Evolutionary conservation across 208 protist species (phyloP).

Genomic region (Crithidia mellificae): DNA sequence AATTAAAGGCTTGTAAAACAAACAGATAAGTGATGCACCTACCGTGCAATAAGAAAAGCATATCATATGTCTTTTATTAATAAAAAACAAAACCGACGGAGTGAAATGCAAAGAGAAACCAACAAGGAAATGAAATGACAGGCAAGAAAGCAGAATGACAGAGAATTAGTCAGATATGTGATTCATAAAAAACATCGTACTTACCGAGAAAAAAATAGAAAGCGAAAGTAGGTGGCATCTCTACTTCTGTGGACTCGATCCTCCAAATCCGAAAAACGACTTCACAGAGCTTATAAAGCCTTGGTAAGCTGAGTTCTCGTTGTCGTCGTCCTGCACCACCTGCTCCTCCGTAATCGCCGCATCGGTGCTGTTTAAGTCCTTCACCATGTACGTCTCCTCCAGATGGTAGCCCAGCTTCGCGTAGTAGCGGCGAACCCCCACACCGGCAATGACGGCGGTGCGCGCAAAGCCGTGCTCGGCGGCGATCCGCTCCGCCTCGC

Average conservation of each 20-base stretch:
- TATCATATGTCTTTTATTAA: too few species aligned
- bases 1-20: too few species aligned
- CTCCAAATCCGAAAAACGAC: constrained; percentile 52
- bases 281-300: constrained; percentile 61
- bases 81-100: too few species aligned
- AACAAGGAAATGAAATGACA: too few species aligned
- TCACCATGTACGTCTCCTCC: constrained; percentile 90
- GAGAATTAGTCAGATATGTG: too few species aligned
- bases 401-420: constrained; percentile 96
- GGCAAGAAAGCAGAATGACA: too few species aligned
- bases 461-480: constrained; percentile 85
- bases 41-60: too few species aligned
- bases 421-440: constrained; percentile 99
- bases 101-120: too few species aligned
- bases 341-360: constrained; percentile 75
- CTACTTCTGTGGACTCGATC: constrained; percentile 1
- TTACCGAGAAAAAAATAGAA: too few species aligned
- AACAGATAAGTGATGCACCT: too few species aligned
- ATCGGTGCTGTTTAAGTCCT: constrained; percentile 44
- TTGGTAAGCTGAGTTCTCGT: constrained; percentile 50
- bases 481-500: constrained; percentile 97
- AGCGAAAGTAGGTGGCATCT: too few species aligned
- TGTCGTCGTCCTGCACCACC: constrained; percentile 80
- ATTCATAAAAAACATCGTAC: too few species aligned
- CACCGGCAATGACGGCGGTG: constrained; percentile 96